phyloP scores from a whole-genome alignment of 768 basidiomycete species.

The Panellus pusillus region DNA sequence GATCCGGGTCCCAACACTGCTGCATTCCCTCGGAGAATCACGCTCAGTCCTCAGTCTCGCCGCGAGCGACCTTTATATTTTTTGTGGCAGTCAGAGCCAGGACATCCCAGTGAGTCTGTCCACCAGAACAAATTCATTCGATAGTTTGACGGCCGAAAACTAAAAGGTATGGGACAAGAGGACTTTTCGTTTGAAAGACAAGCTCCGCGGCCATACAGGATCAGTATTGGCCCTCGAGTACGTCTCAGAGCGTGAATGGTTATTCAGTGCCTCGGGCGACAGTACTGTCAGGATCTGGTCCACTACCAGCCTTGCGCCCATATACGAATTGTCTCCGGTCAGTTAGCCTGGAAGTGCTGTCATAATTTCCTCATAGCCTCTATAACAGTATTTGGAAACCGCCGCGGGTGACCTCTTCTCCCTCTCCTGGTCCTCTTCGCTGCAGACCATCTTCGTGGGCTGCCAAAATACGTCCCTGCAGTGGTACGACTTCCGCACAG shows the following conservation, averaged over 20 bases:
- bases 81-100: conserved; percentile 76
- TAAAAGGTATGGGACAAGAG: conserved; percentile 82
- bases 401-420: conserved; percentile 89
- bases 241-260: conserved; percentile 74
- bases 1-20: conserved; percentile 41
- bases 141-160: neutral
- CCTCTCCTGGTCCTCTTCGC: conserved; percentile 68
- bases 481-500: conserved; percentile 66
- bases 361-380: no score
- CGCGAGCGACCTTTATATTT: conserved; percentile 72
- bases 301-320: conserved; percentile 58
- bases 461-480: conserved; percentile 94
- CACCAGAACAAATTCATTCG: neutral
- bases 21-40: conserved; percentile 71
- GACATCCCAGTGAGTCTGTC: conserved; percentile 64
- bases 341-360: no score
- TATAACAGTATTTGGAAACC: conserved; percentile 56
- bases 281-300: conserved; percentile 92
- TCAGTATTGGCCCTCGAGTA: conserved; percentile 81
- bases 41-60: conserved; percentile 75
- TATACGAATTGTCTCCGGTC: conserved; percentile 70
- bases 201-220: conserved; percentile 78
- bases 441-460: conserved; percentile 79
- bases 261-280: conserved; percentile 91
- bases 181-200: conserved; percentile 65